Percentiles rank a stretch among this genome's conserved stretches.
Evolutionary conservation across 768 basidiomycete species (phyloP).

Genomic region (Stropharia rugosoannulata): DNA sequence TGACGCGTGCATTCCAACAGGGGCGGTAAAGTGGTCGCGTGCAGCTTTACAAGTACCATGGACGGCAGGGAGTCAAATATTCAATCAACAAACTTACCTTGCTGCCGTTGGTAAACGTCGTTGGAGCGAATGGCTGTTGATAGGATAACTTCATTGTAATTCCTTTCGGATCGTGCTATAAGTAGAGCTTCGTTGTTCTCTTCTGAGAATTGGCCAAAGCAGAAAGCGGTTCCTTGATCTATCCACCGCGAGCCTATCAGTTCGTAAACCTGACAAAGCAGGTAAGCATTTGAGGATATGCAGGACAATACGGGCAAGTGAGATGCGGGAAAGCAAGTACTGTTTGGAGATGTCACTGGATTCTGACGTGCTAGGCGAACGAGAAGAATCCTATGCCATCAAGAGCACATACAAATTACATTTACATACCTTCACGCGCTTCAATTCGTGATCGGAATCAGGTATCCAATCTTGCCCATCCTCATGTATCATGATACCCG

Average conservation of each 20-base stretch:
- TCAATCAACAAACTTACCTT: conserved; percentile 50
- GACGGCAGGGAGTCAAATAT: neutral
- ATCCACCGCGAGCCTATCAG: conserved; percentile 89
- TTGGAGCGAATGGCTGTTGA: conserved; percentile 78
- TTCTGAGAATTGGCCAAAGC: conserved; percentile 84
- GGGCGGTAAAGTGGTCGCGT: conserved; percentile 18
- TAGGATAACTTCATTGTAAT: conserved; percentile 70
- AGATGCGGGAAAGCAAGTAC: neutral
- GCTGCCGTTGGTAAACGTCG: conserved; percentile 86
- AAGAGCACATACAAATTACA: neutral
- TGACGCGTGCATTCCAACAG: conserved; percentile 5
- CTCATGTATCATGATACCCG: conserved; percentile 41
- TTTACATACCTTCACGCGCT: conserved; percentile 77
- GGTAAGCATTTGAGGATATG: conserved; percentile 12
- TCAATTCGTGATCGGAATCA: conserved; percentile 71
- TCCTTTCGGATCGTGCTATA: conserved; percentile 79
- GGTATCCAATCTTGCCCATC: conserved; percentile 61
- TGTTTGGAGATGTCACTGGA: neutral
- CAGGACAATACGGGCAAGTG: neutral
- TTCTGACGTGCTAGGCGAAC: neutral
- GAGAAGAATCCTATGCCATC: neutral
- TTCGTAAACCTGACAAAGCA: conserved; percentile 77
- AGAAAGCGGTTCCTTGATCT: conserved; percentile 96
- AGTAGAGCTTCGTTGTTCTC: conserved; percentile 77
- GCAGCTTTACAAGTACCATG: conserved; percentile 8